Conservation (phyloP, 2,329 filamentous ascomycete species). For the Neurospora sp. region DNA sequence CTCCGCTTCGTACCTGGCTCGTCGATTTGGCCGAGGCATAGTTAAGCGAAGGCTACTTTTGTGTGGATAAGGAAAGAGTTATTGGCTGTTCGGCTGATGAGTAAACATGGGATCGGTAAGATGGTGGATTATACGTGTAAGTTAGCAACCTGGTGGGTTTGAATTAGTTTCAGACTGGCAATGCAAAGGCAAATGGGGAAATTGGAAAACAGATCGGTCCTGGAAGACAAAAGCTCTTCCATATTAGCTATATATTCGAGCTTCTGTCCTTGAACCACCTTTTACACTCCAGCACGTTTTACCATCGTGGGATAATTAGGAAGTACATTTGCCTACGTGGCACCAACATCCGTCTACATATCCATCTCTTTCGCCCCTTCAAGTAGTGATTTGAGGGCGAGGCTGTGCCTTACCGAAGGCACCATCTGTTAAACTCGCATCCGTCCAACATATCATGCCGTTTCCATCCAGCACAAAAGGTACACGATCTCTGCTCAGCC, state of each 20-base stretch:
- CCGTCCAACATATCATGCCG: background rate
- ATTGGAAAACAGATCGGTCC: background rate
- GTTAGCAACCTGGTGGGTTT: background rate
- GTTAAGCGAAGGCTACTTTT: background rate
- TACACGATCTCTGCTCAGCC: background rate
- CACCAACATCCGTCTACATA: background rate
- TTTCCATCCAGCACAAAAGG: background rate
- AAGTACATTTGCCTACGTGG: background rate
- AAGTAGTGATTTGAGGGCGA: background rate
- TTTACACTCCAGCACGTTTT: background rate
- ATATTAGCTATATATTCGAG: background rate
- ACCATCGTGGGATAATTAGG: background rate
- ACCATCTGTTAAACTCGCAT: background rate
- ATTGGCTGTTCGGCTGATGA: background rate
- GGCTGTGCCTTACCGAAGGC: background rate
- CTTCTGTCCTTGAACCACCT: background rate
- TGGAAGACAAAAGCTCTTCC: background rate
- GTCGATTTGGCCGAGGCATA: background rate
- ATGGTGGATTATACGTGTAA: background rate
- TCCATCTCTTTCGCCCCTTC: background rate
- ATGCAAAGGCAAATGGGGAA: background rate
- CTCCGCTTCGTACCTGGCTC: background rate
- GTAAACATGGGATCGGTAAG: background rate
- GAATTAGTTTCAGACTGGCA: background rate
- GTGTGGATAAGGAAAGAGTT: background rate